These are phyloP conservation scores for Tremellales sp. DNA, from an alignment of 1,284 basidiomycete genomes.

Conservation along the genomic window DNA sequence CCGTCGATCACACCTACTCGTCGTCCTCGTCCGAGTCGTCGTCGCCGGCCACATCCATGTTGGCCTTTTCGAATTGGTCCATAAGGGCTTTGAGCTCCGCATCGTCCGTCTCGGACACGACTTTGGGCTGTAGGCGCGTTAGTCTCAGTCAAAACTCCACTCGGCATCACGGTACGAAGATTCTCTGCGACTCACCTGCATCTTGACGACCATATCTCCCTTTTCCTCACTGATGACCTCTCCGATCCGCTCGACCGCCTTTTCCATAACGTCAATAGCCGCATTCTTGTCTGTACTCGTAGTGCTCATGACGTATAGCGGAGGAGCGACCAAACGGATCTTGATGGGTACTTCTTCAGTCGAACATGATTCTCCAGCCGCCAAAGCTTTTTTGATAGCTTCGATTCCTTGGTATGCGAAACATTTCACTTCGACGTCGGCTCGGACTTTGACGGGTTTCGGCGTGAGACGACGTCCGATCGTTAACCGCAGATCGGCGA, in stretches of 20 bases:
- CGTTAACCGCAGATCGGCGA: constrained; percentile 69
- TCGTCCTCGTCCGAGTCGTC: constrained; percentile 55
- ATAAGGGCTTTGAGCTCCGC: constrained; percentile 90
- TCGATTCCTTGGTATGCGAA: constrained; percentile 97
- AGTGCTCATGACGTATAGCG: constrained; percentile 90
- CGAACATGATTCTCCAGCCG: constrained; percentile 79
- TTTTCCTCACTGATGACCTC: constrained; percentile 76
- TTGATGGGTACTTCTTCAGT: constrained; percentile 93
- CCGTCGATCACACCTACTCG: constrained; percentile 13
- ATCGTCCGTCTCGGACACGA: constrained; percentile 94
- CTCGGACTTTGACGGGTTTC: constrained; percentile 97
- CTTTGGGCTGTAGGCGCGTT: constrained; percentile 75
- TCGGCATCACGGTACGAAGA: background rate
- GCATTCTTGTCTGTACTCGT: constrained; percentile 96
- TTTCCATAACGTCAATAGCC: constrained; percentile 88
- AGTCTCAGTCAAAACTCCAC: background rate
- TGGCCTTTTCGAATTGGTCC: constrained; percentile 86
- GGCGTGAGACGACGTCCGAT: constrained; percentile 94
- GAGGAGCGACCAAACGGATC: constrained; percentile 93
- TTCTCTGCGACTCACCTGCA: constrained; percentile 66
- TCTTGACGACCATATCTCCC: constrained; percentile 86
- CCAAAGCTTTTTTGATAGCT: constrained; percentile 88
- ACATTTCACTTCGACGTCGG: constrained; percentile 96
- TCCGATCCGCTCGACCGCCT: constrained; percentile 87
- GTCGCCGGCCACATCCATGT: constrained; percentile 90